Percentiles rank a stretch among this genome's conserved stretches.
These are phyloP conservation scores for Berberis vulgaris DNA, from an alignment of 164 flowering plant species.

Conservation along the genomic window DNA sequence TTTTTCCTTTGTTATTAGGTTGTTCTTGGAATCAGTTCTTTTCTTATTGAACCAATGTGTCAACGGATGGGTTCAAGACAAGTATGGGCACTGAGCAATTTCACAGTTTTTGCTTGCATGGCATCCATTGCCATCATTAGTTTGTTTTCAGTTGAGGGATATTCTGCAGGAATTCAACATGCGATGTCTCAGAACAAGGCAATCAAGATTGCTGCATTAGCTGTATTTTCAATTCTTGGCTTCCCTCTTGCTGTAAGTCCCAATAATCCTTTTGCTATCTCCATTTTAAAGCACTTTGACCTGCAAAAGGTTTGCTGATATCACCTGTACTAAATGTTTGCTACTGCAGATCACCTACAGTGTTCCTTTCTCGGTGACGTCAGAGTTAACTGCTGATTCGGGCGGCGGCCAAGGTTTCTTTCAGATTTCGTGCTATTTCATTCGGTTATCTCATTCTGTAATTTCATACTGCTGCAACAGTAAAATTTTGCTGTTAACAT, in stretches of 20 bases:
- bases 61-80: slow-evolving; percentile 61
- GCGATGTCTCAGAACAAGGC: slow-evolving; percentile 40
- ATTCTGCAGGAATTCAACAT: slow-evolving; percentile 55
- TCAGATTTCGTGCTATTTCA: no score
- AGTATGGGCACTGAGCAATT: slow-evolving; percentile 94
- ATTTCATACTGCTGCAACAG: background rate
- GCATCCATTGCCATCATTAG: slow-evolving; percentile 78
- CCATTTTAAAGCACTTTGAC: no score
- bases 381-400: no score
- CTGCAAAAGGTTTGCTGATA: no score
- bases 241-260: slow-evolving; percentile 87
- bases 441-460: background rate
- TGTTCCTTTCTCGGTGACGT: no score
- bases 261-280: no score
- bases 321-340: no score
- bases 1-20: slow-evolving; percentile 34
- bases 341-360: no score
- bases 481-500: background rate
- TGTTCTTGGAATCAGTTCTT: slow-evolving; percentile 87
- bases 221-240: slow-evolving; percentile 82
- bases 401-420: no score
- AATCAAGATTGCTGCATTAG: slow-evolving; percentile 55
- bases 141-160: slow-evolving; percentile 44
- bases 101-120: slow-evolving; percentile 89
- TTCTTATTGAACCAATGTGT: slow-evolving; percentile 92